Conservation (phyloP, 148 eudicot species). For the Arctostaphylos glauca region DNA sequence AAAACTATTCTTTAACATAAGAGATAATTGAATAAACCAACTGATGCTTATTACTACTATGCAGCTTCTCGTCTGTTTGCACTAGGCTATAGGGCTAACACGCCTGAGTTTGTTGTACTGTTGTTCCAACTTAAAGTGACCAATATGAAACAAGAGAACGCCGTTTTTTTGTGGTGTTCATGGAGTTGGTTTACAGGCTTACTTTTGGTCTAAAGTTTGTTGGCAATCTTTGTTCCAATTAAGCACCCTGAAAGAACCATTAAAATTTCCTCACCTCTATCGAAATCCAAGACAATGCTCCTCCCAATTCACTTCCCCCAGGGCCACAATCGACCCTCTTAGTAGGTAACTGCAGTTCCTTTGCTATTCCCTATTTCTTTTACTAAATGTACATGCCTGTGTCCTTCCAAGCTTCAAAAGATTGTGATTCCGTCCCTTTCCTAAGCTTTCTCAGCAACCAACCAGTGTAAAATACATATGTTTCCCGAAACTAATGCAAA, state of each 20-base stretch:
- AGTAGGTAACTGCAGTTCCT: neutral
- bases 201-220: neutral
- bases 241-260: neutral
- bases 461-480: neutral
- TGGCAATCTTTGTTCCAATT: neutral
- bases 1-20: neutral
- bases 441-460: slow-evolving; percentile 7
- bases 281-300: neutral
- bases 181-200: slow-evolving; percentile 1
- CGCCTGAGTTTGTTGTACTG: neutral
- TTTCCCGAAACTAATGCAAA: neutral
- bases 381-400: neutral
- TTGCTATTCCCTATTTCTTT: neutral
- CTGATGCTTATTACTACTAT: slow-evolving; percentile 8
- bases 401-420: neutral
- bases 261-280: neutral
- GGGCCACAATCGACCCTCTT: neutral
- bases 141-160: neutral
- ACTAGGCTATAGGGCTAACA: neutral
- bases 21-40: neutral
- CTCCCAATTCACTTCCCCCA: neutral
- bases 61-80: neutral
- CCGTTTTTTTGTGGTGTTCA: neutral
- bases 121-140: too few species aligned
- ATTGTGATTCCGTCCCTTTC: neutral